These are phyloP conservation scores for Alternaria tenuissima DNA, from an alignment of 2,329 filamentous ascomycete genomes.

Conservation along the genomic window DNA sequence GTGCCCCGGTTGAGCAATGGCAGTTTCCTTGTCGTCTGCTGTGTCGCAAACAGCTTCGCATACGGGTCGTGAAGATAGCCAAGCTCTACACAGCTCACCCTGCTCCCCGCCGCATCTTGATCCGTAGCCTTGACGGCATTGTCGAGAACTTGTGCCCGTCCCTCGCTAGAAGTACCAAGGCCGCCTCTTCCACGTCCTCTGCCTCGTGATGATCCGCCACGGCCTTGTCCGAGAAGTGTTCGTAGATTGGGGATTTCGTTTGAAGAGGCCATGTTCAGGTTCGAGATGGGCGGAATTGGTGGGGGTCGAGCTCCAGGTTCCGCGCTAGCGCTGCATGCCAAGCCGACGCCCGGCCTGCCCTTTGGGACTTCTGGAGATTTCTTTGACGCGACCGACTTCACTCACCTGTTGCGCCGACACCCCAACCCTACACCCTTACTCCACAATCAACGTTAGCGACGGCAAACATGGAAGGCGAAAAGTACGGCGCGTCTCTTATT, in stretches of 20 bases:
- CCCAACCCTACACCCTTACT: constrained; percentile 15
- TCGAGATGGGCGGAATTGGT: constrained; percentile 34
- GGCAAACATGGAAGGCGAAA: constrained; percentile 41
- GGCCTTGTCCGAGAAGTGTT: constrained; percentile 63
- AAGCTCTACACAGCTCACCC: constrained; percentile 84
- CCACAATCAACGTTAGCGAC: constrained; percentile 12
- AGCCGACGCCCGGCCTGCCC: constrained; percentile 33
- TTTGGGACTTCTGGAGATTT: constrained; percentile 38
- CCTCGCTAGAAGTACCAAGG: constrained; percentile 32
- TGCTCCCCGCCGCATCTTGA: constrained; percentile 86
- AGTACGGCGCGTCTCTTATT: constrained; percentile 45
- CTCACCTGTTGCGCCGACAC: constrained; percentile 22
- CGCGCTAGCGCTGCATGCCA: constrained; percentile 18
- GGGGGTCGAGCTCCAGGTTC: constrained; percentile 32
- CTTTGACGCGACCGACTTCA: constrained; percentile 33
- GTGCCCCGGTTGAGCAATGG: constrained; percentile 97
- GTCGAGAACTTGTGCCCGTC: constrained; percentile 64
- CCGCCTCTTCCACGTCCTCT: constrained; percentile 54
- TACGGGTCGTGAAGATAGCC: constrained; percentile 87
- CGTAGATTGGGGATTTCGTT: constrained; percentile 81
- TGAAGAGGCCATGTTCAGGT: constrained; percentile 66
- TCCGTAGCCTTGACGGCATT: constrained; percentile 86
- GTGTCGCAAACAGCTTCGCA: constrained; percentile 72
- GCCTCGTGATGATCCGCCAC: constrained; percentile 57
- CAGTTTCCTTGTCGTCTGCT: constrained; percentile 68